phyloP scores from a whole-genome alignment of 129 eudicot species.

The Pittosporum tobira region DNA sequence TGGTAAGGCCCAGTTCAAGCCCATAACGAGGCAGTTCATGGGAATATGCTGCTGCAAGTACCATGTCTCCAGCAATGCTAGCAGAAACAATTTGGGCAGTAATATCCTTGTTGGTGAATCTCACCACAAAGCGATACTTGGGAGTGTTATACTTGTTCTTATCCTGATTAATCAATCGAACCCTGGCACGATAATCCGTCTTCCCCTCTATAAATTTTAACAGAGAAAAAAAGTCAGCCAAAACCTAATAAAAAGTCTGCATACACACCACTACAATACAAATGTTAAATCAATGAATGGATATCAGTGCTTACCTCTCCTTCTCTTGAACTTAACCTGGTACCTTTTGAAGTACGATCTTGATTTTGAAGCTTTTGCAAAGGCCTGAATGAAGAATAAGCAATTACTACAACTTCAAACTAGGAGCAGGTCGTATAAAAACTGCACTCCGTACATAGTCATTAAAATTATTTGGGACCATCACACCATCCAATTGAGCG shows the following conservation, averaged over 20 bases:
- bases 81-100: conserved; percentile 74
- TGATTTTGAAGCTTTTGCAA: conserved; percentile 40
- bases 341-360: conserved; percentile 70
- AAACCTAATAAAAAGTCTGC: too few species aligned
- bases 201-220: conserved; percentile 55
- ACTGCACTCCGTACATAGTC: too few species aligned
- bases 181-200: conserved; percentile 91
- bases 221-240: neutral
- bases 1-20: conserved; percentile 91
- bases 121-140: conserved; percentile 77
- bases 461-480: too few species aligned
- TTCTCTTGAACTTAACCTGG: conserved; percentile 89
- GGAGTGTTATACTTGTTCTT: conserved; percentile 94
- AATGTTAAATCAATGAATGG: too few species aligned
- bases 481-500: too few species aligned
- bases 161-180: conserved; percentile 79
- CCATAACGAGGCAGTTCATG: conserved; percentile 87
- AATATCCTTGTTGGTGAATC: conserved; percentile 88
- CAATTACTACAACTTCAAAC: neutral
- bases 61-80: conserved; percentile 78
- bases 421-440: too few species aligned
- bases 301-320: conserved; percentile 70
- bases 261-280: neutral
- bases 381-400: conserved; percentile 20
- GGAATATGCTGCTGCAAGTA: conserved; percentile 79